Evolutionary conservation across 140 eudicot species (phyloP).

Genomic region (Flaveria floridana): DNA sequence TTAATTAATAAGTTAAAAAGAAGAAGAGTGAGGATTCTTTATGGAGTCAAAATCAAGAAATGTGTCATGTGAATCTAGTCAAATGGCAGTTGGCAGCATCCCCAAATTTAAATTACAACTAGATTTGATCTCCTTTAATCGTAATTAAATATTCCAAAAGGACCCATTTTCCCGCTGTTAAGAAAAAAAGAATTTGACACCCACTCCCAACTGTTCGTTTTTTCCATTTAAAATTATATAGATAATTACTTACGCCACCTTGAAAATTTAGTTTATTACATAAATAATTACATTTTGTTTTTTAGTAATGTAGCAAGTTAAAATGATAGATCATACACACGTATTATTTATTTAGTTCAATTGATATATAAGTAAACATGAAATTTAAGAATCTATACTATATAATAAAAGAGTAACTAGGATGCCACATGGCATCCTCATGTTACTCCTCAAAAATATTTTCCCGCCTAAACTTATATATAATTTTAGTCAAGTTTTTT

Average conservation of each 20-base stretch:
- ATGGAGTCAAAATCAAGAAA: constrained; percentile 38
- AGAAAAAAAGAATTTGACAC: constrained; percentile 6
- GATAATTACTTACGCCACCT: not conserved
- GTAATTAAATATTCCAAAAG: constrained; percentile 1
- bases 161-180: constrained; percentile 20
- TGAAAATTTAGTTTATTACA: not conserved
- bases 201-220: constrained; percentile 35
- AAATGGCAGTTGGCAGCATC: constrained; percentile 40
- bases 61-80: constrained; percentile 38
- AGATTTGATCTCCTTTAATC: constrained; percentile 35
- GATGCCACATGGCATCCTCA: too few species aligned
- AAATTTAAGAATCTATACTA: too few species aligned
- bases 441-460: too few species aligned
- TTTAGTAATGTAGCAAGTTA: too few species aligned
- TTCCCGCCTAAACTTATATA: too few species aligned
- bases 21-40: not conserved
- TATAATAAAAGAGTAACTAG: too few species aligned
- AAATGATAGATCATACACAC: too few species aligned
- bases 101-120: constrained; percentile 30
- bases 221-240: not conserved
- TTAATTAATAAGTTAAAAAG: not conserved
- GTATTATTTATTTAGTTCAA: too few species aligned
- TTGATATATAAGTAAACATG: too few species aligned
- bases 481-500: too few species aligned
- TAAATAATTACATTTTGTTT: too few species aligned